Evolutionary conservation across 257 asterid genomes (phyloP).

Genomic region (Perilla frutescens): DNA sequence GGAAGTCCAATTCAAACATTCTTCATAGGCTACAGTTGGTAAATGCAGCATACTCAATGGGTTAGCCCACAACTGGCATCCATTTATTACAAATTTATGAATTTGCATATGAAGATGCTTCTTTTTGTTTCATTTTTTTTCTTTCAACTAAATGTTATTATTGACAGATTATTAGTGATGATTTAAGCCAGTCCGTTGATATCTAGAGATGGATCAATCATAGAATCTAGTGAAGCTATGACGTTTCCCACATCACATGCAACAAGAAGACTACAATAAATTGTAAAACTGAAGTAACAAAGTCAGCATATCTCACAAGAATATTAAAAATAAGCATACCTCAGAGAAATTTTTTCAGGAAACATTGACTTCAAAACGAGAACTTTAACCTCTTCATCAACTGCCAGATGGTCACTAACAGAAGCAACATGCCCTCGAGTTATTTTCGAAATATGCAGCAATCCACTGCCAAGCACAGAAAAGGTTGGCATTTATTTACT

Average conservation of each 20-base stretch:
- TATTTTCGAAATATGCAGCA: slow-evolving; percentile 87
- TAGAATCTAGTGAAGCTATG: neutral
- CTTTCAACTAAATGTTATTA: neutral
- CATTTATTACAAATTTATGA: neutral
- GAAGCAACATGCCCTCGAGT: slow-evolving; percentile 58
- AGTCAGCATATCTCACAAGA: neutral
- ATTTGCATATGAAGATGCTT: neutral
- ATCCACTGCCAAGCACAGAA: slow-evolving; percentile 63
- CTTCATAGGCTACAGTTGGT: neutral
- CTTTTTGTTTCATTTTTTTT: neutral
- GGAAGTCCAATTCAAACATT: neutral
- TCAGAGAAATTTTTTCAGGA: slow-evolving; percentile 83
- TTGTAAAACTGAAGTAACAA: neutral
- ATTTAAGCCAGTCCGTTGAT: slow-evolving; percentile 4
- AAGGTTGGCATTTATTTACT: slow-evolving; percentile 1
- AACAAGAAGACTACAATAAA: neutral
- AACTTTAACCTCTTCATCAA: slow-evolving; percentile 84
- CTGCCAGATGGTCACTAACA: slow-evolving; percentile 65
- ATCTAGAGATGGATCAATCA: neutral
- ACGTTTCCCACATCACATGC: neutral
- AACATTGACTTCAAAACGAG: slow-evolving; percentile 77
- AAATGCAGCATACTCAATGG: too few species aligned
- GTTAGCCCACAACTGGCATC: neutral
- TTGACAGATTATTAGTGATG: neutral
- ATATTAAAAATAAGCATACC: slow-evolving; percentile 48